Conservation (phyloP, 495 filamentous ascomycete species). For the Daldinia grandis region DNA sequence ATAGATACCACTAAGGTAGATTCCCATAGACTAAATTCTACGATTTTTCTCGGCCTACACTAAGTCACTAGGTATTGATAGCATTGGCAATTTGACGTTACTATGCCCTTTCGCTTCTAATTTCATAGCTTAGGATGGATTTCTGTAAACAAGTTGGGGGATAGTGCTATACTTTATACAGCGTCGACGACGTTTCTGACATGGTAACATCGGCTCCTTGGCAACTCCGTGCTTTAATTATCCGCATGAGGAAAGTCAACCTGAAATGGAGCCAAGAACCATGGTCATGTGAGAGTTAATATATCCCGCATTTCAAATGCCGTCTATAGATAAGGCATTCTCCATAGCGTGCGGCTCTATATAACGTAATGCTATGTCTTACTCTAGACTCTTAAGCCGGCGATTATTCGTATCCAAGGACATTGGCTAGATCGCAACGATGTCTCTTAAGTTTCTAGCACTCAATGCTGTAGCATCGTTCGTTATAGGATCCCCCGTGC, state of each 20-base stretch:
- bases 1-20: too few species aligned
- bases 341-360: neutral
- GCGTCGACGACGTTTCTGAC: neutral
- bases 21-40: too few species aligned
- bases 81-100: too few species aligned
- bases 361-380: neutral
- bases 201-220: neutral
- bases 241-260: neutral
- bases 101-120: too few species aligned
- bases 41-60: too few species aligned
- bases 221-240: neutral
- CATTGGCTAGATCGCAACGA: slow-evolving; percentile 44
- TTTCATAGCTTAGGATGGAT: too few species aligned
- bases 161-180: too few species aligned
- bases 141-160: too few species aligned
- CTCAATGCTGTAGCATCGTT: slow-evolving; percentile 3
- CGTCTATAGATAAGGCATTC: neutral
- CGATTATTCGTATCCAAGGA: neutral
- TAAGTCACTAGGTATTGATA: too few species aligned
- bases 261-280: neutral
- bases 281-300: neutral
- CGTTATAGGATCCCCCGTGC: slow-evolving; percentile 19
- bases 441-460: slow-evolving; percentile 21
- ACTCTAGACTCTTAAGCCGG: neutral
- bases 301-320: neutral